Evolutionary conservation across 2,329 filamentous ascomycete genomes (phyloP).

Genomic region (Fusarium tuaranense): DNA sequence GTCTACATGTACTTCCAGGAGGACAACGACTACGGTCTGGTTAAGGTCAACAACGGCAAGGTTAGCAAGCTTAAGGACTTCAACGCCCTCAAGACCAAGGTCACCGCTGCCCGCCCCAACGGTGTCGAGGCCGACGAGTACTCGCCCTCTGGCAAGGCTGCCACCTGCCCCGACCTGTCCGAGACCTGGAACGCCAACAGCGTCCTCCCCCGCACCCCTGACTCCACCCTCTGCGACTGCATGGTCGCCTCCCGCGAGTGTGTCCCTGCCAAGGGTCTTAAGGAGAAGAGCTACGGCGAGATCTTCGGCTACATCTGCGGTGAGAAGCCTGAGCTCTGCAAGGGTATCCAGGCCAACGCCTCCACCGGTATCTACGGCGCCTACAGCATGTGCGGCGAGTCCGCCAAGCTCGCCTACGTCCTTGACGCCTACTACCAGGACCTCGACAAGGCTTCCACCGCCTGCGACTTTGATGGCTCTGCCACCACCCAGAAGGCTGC

Average conservation of each 20-base stretch:
- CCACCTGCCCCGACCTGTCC: constrained; percentile 76
- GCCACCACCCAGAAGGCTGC: constrained; percentile 66
- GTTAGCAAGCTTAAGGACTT: constrained; percentile 81
- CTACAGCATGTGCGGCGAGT: constrained; percentile 80
- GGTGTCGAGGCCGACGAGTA: constrained; percentile 76
- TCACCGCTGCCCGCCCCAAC: constrained; percentile 75
- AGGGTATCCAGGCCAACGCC: constrained; percentile 75
- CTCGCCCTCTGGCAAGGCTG: constrained; percentile 77
- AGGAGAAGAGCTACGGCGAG: constrained; percentile 68
- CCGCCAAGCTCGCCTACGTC: constrained; percentile 78
- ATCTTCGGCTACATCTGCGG: constrained; percentile 84
- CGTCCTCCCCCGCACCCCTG: constrained; percentile 83
- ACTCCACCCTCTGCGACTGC: constrained; percentile 84
- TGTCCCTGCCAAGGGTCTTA: constrained; percentile 69
- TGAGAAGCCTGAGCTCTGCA: constrained; percentile 66
- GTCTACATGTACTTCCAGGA: constrained; percentile 99
- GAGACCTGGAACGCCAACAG: constrained; percentile 73
- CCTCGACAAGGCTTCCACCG: constrained; percentile 64
- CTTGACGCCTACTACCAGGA: constrained; percentile 78
- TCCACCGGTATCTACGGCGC: constrained; percentile 78
- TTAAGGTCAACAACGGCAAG: constrained; percentile 67
- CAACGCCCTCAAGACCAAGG: constrained; percentile 75
- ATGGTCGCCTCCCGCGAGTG: constrained; percentile 83
- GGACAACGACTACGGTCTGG: constrained; percentile 87
- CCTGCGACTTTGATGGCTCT: constrained; percentile 79